Percentiles rank a stretch among this genome's conserved stretches.
Conservation (phyloP, 257 asterid species). For the Apocynum venetum region DNA sequence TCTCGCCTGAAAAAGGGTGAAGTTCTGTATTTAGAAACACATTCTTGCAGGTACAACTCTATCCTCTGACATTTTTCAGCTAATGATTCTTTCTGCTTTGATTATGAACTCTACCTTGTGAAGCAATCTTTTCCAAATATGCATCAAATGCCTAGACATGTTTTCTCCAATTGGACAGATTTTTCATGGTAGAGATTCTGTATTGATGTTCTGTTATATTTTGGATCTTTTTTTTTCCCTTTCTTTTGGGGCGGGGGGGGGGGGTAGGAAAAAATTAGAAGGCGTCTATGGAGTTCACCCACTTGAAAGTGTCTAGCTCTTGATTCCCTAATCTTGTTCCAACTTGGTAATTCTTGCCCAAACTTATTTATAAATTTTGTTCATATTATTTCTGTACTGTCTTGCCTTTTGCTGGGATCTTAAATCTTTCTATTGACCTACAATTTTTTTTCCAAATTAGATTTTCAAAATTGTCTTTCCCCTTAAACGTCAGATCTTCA, state of each 20-base stretch:
- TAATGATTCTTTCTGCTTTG: neutral
- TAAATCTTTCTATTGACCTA: neutral
- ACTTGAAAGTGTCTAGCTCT: no score
- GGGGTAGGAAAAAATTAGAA: neutral
- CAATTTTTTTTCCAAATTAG: neutral
- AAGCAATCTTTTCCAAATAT: neutral
- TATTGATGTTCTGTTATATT: neutral
- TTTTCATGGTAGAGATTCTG: neutral
- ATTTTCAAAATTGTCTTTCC: neutral
- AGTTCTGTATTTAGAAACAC: slow-evolving; percentile 87
- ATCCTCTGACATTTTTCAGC: neutral
- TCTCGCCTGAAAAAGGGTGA: slow-evolving; percentile 97
- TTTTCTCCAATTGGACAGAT: neutral
- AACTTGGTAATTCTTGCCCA: neutral
- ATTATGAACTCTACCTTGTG: neutral
- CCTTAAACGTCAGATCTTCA: neutral
- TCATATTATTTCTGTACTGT: neutral
- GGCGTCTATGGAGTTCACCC: neutral
- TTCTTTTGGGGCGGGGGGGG: no score
- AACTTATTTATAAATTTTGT: neutral
- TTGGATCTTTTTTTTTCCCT: neutral
- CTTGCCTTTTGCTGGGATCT: neutral
- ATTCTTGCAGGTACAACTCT: slow-evolving; percentile 55
- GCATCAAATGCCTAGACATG: neutral
- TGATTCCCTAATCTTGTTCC: neutral